Evolutionary conservation across 805 yeast species (phyloP).

Genomic region (Wickerhamomyces strasburgensis): DNA sequence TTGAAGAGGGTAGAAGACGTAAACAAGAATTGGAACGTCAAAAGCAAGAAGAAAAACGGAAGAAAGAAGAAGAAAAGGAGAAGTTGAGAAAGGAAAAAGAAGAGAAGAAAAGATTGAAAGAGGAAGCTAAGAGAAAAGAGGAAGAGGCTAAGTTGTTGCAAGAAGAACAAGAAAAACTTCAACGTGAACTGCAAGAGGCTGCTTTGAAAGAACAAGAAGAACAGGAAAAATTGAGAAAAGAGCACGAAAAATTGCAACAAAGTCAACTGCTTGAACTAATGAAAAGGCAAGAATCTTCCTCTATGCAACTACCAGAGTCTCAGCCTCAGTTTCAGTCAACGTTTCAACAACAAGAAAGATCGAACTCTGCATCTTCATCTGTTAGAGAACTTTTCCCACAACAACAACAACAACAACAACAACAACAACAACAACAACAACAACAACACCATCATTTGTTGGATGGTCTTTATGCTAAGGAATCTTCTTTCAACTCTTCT

Average conservation of each 20-base stretch:
- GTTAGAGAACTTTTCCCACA: not conserved
- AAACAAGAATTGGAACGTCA: slow-evolving; percentile 35
- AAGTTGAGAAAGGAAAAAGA: slow-evolving; percentile 28
- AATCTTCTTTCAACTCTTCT: slow-evolving; percentile 5
- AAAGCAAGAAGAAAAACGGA: slow-evolving; percentile 35
- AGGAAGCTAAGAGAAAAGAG: slow-evolving; percentile 31
- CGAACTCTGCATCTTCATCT: not conserved
- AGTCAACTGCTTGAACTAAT: not conserved
- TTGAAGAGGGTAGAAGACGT: slow-evolving; percentile 36
- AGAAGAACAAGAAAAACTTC: slow-evolving; percentile 26
- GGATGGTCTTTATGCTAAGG: slow-evolving; percentile 2
- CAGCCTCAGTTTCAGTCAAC: too few species aligned
- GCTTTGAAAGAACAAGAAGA: slow-evolving; percentile 6
- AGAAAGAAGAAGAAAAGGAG: slow-evolving; percentile 34
- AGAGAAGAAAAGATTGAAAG: slow-evolving; percentile 29
- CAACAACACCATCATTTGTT: slow-evolving; percentile 1
- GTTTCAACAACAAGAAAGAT: not conserved
- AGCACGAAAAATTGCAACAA: slow-evolving; percentile 1
- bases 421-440: slow-evolving; percentile 6
- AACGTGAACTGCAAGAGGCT: slow-evolving; percentile 5
- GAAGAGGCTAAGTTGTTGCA: slow-evolving; percentile 30
- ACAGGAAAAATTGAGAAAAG: slow-evolving; percentile 2
- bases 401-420: slow-evolving; percentile 5
- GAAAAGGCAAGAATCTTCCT: slow-evolving; percentile 1
- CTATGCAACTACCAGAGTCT: too few species aligned